Conservation (phyloP, 2,329 filamentous ascomycete genomes). For the Mycocentrospora acerina region DNA sequence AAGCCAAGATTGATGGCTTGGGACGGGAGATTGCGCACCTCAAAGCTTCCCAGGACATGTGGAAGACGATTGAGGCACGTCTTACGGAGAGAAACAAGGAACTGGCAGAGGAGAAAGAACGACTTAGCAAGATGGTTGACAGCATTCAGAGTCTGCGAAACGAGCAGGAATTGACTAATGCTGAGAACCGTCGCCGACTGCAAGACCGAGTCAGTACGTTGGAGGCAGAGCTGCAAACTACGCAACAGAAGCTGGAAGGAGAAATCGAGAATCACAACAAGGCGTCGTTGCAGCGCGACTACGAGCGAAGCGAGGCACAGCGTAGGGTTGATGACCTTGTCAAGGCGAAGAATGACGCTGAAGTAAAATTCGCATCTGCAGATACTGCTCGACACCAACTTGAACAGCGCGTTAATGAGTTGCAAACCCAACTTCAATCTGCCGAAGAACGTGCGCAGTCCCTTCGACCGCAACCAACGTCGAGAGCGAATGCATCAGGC, state of each 20-base stretch:
- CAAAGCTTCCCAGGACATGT: slow-evolving; percentile 91
- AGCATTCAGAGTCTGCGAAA: slow-evolving; percentile 89
- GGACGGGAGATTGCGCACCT: slow-evolving; percentile 89
- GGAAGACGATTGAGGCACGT: slow-evolving; percentile 89
- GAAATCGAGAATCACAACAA: slow-evolving; percentile 86
- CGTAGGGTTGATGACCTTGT: slow-evolving; percentile 92
- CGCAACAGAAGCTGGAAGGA: slow-evolving; percentile 79
- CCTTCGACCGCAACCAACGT: slow-evolving; percentile 75
- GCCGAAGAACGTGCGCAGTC: slow-evolving; percentile 85
- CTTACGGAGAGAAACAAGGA: slow-evolving; percentile 85
- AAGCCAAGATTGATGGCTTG: slow-evolving; percentile 79
- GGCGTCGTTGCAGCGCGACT: slow-evolving; percentile 79
- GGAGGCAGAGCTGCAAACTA: slow-evolving; percentile 74
- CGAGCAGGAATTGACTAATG: slow-evolving; percentile 82
- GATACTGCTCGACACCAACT: slow-evolving; percentile 90
- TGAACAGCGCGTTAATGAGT: slow-evolving; percentile 82
- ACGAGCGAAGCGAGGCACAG: slow-evolving; percentile 82
- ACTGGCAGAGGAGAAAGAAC: slow-evolving; percentile 78
- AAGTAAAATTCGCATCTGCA: slow-evolving; percentile 81
- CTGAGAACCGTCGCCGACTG: slow-evolving; percentile 77
- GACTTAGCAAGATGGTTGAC: slow-evolving; percentile 78
- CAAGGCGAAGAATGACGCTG: slow-evolving; percentile 72
- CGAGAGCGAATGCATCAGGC: slow-evolving; percentile 54
- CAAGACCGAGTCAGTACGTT: slow-evolving; percentile 76
- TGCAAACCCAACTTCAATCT: slow-evolving; percentile 82